These are phyloP conservation scores for Tilletia setariae DNA, from an alignment of 1,284 basidiomycete species.

Conservation along the genomic window DNA sequence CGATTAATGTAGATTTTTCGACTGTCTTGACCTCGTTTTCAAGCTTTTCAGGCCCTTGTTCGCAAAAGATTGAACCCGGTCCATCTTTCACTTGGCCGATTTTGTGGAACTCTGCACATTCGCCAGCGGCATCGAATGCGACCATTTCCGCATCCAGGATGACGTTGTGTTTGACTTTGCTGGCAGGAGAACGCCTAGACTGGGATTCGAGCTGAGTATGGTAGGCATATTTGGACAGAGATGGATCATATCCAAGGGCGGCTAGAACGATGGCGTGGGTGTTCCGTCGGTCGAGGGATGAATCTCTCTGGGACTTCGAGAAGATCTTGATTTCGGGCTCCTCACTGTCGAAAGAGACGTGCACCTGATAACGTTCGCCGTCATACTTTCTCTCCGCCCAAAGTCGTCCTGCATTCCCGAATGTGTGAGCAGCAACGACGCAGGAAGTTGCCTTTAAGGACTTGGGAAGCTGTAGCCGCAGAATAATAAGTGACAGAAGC, in stretches of 20 bases:
- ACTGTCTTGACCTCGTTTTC: not conserved
- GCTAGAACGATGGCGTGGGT: conserved; percentile 11
- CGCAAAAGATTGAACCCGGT: not conserved
- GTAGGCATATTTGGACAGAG: not conserved
- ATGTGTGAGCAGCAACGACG: not conserved
- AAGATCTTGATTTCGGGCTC: conserved; percentile 4
- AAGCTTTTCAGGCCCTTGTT: not conserved
- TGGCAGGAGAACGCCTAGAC: not conserved
- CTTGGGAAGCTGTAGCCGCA: not conserved
- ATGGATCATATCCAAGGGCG: not conserved
- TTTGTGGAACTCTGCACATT: conserved; percentile 8
- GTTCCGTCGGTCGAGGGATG: not conserved
- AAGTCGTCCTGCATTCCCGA: not conserved
- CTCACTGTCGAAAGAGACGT: not conserved
- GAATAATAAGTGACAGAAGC: not conserved
- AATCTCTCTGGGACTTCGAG: conserved; percentile 1
- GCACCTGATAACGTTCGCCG: conserved; percentile 5
- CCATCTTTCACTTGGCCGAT: conserved; percentile 1
- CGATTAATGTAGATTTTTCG: not conserved
- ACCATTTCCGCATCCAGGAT: conserved; percentile 14
- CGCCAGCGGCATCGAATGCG: conserved; percentile 5
- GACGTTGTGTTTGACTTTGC: not conserved
- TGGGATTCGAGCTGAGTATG: not conserved
- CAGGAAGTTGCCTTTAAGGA: not conserved
- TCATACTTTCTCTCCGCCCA: conserved; percentile 12